Evolutionary conservation across 2,329 filamentous ascomycete species (phyloP), one percentile per base, ranked within the genome.

Genomic region (Aspergillus sp.): DNA sequence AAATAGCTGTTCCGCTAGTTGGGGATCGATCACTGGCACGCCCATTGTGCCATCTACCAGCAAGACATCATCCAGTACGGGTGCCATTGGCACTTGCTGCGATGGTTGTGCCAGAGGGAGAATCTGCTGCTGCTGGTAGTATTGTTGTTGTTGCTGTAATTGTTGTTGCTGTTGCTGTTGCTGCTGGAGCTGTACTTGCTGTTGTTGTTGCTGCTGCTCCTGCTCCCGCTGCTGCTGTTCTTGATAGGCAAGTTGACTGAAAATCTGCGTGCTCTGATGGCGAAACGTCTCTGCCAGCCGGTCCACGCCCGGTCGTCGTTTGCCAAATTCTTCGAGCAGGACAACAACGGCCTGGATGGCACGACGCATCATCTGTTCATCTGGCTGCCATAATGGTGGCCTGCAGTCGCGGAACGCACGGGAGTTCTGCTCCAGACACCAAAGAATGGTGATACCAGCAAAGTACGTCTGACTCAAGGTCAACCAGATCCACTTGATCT

Each of bases 401-500:
- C 45, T 60, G 1, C 56, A 59, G 8, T 62, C 60, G 4, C 58
- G 58, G 2, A 65, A 42, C 0, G 61, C 54, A 5, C 61, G 62
- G n/a, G 65, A 54, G 36, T 68, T 66, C 42, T 67, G 62, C 42
- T 68, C 64, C 28, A 68, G 52, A 44, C 65, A 67, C 65, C 65
- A 68, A 12, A 68, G 47, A 27, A 67, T 67, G 7, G 65, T 68
- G 35, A 68, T 65, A 1, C 65, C 65, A 1, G 65, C 65, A 40
- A 65, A 66, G 38, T 68, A 68, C 12, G 65, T 47, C 42, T 68
- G 65, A 43, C 63, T 66, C 28, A 68, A 50, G 1, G 65, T 68
- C 37, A 68, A 52, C 65, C 65, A 68, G 33, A 68, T 66, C 65
- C 65, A 68, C 46, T 68, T 68, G 12, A 68, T 50, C 43, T 68